A percentile compares a stretch with the other conserved stretches of the same genome.
phyloP scores from a whole-genome alignment of 148 eudicot genomes.

The Polygonum maritimum region DNA sequence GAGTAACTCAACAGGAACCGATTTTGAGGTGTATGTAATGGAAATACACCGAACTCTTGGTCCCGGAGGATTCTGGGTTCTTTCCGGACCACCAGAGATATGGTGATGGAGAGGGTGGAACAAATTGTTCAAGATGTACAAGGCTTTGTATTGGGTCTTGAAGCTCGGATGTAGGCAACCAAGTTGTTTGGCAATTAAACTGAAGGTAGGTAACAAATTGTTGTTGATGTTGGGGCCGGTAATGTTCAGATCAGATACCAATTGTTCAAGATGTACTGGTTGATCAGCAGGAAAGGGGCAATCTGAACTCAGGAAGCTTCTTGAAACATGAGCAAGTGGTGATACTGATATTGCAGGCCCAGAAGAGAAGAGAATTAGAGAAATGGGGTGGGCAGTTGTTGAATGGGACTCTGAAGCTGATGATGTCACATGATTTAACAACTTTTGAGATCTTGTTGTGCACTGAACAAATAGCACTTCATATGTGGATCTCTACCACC shows the following conservation, averaged over 20 bases:
- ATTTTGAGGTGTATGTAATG: too few relatives aligned
- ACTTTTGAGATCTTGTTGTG: not conserved
- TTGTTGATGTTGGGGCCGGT: not conserved
- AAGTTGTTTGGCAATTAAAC: not conserved
- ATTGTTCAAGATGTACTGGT: constrained; percentile 57
- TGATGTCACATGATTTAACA: constrained; percentile 39
- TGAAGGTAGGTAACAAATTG: not conserved
- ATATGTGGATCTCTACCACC: constrained; percentile 88
- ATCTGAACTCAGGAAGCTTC: constrained; percentile 65
- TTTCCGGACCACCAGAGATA: too few relatives aligned
- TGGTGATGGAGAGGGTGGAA: too few relatives aligned
- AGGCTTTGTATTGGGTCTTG: too few relatives aligned
- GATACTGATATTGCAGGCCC: constrained; percentile 22
- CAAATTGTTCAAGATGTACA: too few relatives aligned
- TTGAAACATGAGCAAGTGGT: constrained; percentile 35
- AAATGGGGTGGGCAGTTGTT: constrained; percentile 67
- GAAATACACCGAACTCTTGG: too few relatives aligned
- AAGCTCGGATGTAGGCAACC: too few relatives aligned
- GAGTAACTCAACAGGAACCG: too few relatives aligned
- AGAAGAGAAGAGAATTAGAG: constrained; percentile 15
- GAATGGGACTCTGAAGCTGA: constrained; percentile 85
- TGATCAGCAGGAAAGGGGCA: constrained; percentile 79
- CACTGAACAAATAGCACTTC: constrained; percentile 29
- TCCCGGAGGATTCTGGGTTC: too few relatives aligned
- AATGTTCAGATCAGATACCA: constrained; percentile 71